Evolutionary conservation across 2,329 filamentous ascomycete genomes (phyloP).

Genomic region (Colletotrichum truncatum): DNA sequence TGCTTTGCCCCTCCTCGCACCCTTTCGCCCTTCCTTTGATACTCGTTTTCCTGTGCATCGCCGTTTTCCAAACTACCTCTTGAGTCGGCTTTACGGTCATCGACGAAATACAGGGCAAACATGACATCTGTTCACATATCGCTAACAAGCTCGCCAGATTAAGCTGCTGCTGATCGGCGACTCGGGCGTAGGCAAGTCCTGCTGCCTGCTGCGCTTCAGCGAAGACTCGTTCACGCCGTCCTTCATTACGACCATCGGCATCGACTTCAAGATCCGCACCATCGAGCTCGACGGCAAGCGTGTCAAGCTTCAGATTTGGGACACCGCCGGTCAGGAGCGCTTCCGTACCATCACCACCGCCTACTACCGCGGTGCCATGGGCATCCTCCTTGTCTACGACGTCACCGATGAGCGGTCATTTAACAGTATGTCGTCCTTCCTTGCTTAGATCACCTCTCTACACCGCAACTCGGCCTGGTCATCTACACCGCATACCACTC

Average conservation of each 20-base stretch:
- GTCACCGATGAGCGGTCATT: constrained; percentile 97
- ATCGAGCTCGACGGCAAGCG: constrained; percentile 99
- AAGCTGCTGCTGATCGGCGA: constrained; percentile 97
- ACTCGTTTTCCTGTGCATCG: neutral
- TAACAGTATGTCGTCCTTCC: constrained; percentile 73
- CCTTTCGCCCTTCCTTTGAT: constrained; percentile 10
- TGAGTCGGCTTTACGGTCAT: neutral
- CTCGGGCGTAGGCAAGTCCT: constrained; percentile 96
- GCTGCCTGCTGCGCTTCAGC: constrained; percentile 95
- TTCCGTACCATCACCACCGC: constrained; percentile 99
- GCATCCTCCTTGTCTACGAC: constrained; percentile 96
- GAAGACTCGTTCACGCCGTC: constrained; percentile 97
- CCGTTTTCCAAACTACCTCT: neutral
- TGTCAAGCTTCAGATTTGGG: constrained; percentile 99
- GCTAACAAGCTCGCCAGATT: constrained; percentile 68
- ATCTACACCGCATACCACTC: neutral
- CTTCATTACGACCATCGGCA: constrained; percentile 99
- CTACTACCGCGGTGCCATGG: constrained; percentile 98
- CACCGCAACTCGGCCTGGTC: neutral
- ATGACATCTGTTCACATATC: constrained; percentile 32
- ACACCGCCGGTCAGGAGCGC: constrained; percentile 96
- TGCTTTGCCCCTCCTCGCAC: constrained; percentile 33
- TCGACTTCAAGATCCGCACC: constrained; percentile 99
- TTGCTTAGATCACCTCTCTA: neutral
- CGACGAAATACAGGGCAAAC: constrained; percentile 25